A percentile compares a stretch with the other conserved stretches of the same genome.
phyloP scores from a whole-genome alignment of 2,329 filamentous ascomycete genomes.

The Thielaviopsis punctulata region DNA sequence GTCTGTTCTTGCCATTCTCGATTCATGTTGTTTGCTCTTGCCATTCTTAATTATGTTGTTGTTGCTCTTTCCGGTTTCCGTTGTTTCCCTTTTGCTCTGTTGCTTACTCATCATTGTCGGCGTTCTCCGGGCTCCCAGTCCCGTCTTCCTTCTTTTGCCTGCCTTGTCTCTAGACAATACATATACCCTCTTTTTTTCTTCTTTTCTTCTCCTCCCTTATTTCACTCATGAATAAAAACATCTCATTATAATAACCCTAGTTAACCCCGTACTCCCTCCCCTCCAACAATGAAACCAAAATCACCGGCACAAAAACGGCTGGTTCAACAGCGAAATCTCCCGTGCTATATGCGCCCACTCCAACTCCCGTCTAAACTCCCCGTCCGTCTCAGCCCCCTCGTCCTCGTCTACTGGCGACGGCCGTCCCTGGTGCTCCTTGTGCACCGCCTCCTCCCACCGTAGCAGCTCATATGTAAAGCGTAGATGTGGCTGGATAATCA shows the following conservation, averaged over 20 bases:
- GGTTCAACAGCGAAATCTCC: constrained; percentile 91
- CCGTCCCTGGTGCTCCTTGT: constrained; percentile 26
- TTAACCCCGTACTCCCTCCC: too few species aligned
- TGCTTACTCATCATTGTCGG: too few species aligned
- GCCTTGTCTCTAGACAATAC: neutral
- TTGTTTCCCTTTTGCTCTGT: too few species aligned
- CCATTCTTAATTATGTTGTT: neutral
- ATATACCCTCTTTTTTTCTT: too few species aligned
- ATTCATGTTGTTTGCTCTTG: neutral
- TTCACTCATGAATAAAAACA: too few species aligned
- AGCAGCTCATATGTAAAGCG: constrained; percentile 89
- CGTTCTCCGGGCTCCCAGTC: neutral
- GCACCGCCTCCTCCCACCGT: constrained; percentile 80
- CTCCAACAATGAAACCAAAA: neutral
- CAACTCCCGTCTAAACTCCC: constrained; percentile 41
- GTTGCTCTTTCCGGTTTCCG: neutral
- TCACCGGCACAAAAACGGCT: constrained; percentile 43
- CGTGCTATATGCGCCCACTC: constrained; percentile 81
- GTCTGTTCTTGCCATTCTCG: neutral
- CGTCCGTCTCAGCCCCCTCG: neutral
- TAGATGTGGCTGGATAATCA: constrained; percentile 95
- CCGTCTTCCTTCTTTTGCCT: neutral
- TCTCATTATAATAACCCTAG: too few species aligned
- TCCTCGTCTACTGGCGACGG: constrained; percentile 23
- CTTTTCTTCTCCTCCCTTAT: too few species aligned